Percentiles rank a stretch among this genome's conserved stretches.
Evolutionary conservation across 192 early-diverging fungal genomes (phyloP).

Genomic region (Nowakowskiella sp.): DNA sequence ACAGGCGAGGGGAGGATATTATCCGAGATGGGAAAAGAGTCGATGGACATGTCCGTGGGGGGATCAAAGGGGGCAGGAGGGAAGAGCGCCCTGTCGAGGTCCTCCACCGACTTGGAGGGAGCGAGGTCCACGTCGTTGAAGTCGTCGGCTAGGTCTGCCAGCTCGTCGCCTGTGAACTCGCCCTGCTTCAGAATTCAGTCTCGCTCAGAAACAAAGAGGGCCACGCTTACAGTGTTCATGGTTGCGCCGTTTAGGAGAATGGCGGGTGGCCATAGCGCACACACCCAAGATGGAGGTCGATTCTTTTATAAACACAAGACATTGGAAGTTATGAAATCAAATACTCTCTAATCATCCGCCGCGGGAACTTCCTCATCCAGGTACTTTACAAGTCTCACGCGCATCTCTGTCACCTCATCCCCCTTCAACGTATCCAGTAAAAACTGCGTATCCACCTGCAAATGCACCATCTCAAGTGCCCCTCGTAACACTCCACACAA

Average conservation of each 20-base stretch:
- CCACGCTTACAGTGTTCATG: neutral
- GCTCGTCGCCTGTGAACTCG: neutral
- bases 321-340: neutral
- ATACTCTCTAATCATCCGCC: conserved; percentile 61
- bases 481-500: conserved; percentile 90
- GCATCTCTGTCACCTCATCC: conserved; percentile 84
- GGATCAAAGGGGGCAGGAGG: neutral
- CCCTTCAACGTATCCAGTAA: conserved; percentile 76
- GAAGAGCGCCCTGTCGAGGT: neutral
- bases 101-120: neutral
- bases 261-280: neutral
- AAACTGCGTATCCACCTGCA: conserved; percentile 85
- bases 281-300: neutral
- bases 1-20: neutral
- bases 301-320: neutral
- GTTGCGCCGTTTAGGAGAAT: neutral
- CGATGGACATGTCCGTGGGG: neutral
- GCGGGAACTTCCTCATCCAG: conserved; percentile 95
- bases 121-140: neutral
- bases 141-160: neutral
- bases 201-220: neutral
- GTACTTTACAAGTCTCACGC: conserved; percentile 78
- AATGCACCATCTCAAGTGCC: conserved; percentile 88
- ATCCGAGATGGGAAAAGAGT: neutral
- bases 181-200: neutral